Evolutionary conservation across 345 rosid genomes (phyloP), one percentile per base, ranked within the genome.

Genomic region (Gossypium stocksii): DNA sequence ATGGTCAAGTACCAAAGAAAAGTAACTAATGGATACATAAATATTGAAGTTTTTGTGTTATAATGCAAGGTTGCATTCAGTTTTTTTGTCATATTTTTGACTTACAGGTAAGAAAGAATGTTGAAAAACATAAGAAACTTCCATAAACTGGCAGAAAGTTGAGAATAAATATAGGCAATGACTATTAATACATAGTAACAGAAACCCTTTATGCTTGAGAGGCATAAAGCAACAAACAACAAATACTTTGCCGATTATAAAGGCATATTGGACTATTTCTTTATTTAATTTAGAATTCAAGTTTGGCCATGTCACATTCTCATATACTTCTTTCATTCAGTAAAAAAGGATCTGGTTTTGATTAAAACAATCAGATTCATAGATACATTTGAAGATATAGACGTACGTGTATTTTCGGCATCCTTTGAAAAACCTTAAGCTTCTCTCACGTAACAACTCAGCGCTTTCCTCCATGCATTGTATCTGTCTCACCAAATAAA

Each of bases 391-490:
- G 45, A 49, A 3, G 16, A 69, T 51, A 44, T 29, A 48, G 58
- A 68, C 97, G 72, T 88, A 96, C 98, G 98, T 96, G 85, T 96
- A 96, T 80, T 96, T 96, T 56, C 98, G 86, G 76, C 97, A 91
- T 73, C 99, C 99, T 87, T 96, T 96, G 79, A 90, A 86, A 81
- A 96, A 96, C 77, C 87, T 96, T 76, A 96, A 83, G 86, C 98
- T 88, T 86, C 99, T 89, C 81, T 91, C 99, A 79, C 95, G 78
- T 77, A 93, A 83, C 69, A 78, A 72, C 71, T 96, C 98, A 2
- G 95, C 93, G 84, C 83, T 89, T 83, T 96, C 98, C 86, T 96
- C 99, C 89, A 86, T 52, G 80, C 88, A 82, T 79, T 93, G 99
- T 72, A 96, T 85, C 99, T 96, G 89, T 80, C 84, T 70, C 79